Evolutionary conservation across 306 rosid species (phyloP), one percentile per base, ranked within the genome.

Genomic region (Vachellia collinsii): DNA sequence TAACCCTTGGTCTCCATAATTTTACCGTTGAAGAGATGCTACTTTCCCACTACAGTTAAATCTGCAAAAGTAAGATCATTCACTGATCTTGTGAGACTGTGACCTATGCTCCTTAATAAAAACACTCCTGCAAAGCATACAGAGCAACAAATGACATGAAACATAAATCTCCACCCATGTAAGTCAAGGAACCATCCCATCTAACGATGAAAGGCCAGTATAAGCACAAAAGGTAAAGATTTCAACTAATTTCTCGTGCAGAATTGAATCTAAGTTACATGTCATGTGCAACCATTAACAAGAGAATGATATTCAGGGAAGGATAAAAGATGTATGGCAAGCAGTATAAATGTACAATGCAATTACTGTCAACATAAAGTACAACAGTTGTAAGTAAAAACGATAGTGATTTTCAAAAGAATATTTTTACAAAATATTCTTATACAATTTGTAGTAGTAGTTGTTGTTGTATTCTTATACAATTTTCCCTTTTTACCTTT

Each of bases 1-100:
- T 87, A 90, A 78, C 92, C 94, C 53, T 89, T 89, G 82, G 91
- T 82, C 78, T 90, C 97, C 99, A 96, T 96, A 71, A 22, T 74
- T 84, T 84, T 44, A n/a, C 61, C 76, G 14, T 74, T 42, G 79
- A 72, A 80, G 59, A 61, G 76, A 83, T 51, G 56, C 81, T 79
- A 84, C 88, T 89, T 80, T 83, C 83, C 65, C 76, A 79, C 91
- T 85, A 80, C 58, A 75, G 70, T 79, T 73, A 68, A 70, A 88
- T 38, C 76, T 65, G 62, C 75, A 75, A 64, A 87, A 17, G 72
- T 51, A 84, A n/a, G 67, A 81, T 64, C 71, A 72, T 67, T 66
- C 72, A 82, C 56, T 56, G 79, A 59, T 59, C 74, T 69, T 13
- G 59, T 56, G 74, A 70, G 19, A 17, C 34, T 41, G 36, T 51